These are phyloP conservation scores for Colletotrichum sp. DNA, from an alignment of 2,329 filamentous ascomycete genomes.

Conservation along the genomic window DNA sequence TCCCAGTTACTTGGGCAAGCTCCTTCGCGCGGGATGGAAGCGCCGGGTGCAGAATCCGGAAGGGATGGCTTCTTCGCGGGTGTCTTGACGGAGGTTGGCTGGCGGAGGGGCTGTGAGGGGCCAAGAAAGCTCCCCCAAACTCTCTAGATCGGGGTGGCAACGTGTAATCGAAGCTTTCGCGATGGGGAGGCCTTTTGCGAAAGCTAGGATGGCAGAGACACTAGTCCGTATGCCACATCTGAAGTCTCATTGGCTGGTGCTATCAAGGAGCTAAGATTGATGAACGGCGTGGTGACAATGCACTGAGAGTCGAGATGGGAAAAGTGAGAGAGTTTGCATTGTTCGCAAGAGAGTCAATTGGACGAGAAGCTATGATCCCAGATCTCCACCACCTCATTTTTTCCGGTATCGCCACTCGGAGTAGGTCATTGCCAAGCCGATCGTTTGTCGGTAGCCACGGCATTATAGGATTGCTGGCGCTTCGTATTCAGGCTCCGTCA, in stretches of 20 bases:
- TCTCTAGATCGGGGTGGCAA: slow-evolving; percentile 3
- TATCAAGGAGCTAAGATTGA: neutral
- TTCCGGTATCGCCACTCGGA: neutral
- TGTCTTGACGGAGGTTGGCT: neutral
- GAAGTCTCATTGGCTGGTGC: neutral
- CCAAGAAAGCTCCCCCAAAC: neutral
- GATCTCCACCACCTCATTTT: neutral
- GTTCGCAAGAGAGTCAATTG: neutral
- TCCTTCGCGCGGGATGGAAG: neutral
- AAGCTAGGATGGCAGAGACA: neutral
- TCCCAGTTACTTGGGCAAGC: neutral
- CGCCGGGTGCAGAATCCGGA: neutral
- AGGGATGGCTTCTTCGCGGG: neutral
- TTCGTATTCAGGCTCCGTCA: neutral
- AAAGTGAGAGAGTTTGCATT: neutral
- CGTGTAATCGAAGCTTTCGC: neutral
- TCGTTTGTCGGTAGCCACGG: neutral
- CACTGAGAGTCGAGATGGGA: neutral
- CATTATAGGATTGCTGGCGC: neutral
- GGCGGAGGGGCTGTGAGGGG: neutral
- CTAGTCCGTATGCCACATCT: neutral
- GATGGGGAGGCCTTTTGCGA: neutral
- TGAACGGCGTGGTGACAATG: neutral
- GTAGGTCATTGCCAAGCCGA: neutral
- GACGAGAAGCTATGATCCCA: neutral